Evolutionary conservation across 108 stramenopile species (phyloP), one percentile per base, ranked within the genome.

Genomic region (Nitzschia palea): DNA sequence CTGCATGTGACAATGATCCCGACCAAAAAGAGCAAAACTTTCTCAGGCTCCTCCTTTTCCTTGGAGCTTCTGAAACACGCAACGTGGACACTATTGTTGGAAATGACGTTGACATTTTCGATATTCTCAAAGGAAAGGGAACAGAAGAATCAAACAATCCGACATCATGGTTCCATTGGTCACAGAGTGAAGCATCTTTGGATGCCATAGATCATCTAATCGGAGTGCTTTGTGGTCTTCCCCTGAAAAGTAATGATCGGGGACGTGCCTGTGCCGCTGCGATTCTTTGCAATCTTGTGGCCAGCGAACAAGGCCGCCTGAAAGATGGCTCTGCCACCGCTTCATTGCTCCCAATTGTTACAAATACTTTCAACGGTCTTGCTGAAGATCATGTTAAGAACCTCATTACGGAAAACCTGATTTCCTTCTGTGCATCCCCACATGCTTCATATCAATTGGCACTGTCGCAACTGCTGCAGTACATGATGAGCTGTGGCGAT

Each of bases 81-180:
- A 28, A 9, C 8, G 42, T 62, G 14, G 61, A 71, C 31, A 71
- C 52, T 12, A 33, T 71, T 27, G 50, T 55, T 58, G 55, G 20
- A 12, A 67, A 44, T 5, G 40, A 53, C 42, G 4, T 48, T 5
- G n/a, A 48, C n/a, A 18, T 18, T 20, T 48, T 48, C 18, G 47
- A 33, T 3, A 29, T 55, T 6, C 15, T 29, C 6, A 29, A 33
- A 55, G 31, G 58, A 12, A 60, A 30, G 30, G 29, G 28, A n/a
- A n/a, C n/a, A n/a, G n/a, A n/a, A n/a, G n/a, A n/a, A n/a, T n/a
- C n/a, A n/a, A n/a, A n/a, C n/a, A n/a, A n/a, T n/a, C n/a, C n/a
- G n/a, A n/a, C n/a, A n/a, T n/a, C n/a, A n/a, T n/a, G n/a, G 58
- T 26, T 20, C 25, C 36, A 60, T 20, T 48, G 47, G 47, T 8